These are phyloP conservation scores for Acanthamoeba royreba DNA, from an alignment of 208 protist genomes.

Conservation along the genomic window DNA sequence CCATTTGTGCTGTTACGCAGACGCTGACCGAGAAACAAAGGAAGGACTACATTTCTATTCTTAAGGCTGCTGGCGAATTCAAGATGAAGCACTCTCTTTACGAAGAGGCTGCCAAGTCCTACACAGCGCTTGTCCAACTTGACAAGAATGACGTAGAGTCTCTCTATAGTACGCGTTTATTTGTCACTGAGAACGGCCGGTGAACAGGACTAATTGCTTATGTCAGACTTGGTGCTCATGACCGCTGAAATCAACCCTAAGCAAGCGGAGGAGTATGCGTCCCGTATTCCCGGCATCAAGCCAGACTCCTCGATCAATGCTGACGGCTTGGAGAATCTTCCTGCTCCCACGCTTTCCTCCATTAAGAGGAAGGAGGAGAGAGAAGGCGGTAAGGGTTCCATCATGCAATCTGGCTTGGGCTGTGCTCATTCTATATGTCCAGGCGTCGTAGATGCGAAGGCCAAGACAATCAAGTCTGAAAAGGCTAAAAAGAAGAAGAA, in stretches of 20 bases:
- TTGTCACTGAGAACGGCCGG: background rate
- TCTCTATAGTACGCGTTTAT: background rate
- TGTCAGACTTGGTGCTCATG: slow-evolving; percentile 13
- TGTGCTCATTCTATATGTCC: background rate
- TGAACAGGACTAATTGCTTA: background rate
- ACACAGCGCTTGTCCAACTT: slow-evolving; percentile 7
- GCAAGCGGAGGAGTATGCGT: slow-evolving; percentile 30
- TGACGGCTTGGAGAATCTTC: slow-evolving; percentile 10
- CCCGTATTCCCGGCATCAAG: slow-evolving; percentile 28
- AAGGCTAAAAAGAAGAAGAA: slow-evolving; percentile 50
- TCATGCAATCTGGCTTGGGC: background rate
- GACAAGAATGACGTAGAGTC: slow-evolving; percentile 18
- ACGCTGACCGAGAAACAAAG: slow-evolving; percentile 3
- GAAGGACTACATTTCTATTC: background rate
- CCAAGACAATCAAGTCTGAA: background rate
- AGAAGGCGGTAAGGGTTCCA: background rate
- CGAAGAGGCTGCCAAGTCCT: slow-evolving; percentile 18
- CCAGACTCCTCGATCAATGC: background rate
- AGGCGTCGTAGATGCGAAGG: background rate
- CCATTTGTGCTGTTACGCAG: background rate
- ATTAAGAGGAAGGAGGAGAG: slow-evolving; percentile 32
- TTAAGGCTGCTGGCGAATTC: slow-evolving; percentile 1
- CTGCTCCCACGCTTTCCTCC: background rate
- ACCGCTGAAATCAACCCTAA: background rate
- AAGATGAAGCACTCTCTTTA: slow-evolving; percentile 6